Base-by-base conservation (phyloP, 768 basidiomycete genomes). In the Rhodotorula diobovata region DNA sequence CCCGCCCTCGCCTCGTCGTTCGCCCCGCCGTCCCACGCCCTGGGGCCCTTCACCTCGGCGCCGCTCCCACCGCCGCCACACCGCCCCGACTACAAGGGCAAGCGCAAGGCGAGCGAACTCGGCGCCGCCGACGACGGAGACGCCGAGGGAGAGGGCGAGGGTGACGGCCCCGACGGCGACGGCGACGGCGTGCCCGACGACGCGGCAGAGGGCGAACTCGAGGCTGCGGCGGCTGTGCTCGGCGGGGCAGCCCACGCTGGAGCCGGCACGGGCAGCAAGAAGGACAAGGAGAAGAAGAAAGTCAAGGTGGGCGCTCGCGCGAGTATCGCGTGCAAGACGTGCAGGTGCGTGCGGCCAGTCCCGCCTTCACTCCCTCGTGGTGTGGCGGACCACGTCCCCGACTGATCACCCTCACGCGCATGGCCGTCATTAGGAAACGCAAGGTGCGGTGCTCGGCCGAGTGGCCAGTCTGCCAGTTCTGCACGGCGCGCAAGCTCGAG, bases 261-360 rank as follows among this genome's bases (percentile, higher is more conserved):
- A 28, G 37, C 25, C 16, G 37, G 41, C 41, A 43, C 12, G 41
- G 2, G 41, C 3, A 12, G 23, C 63, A 20, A 66, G 32, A 35
- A 46, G 35, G 39, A 43, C 28, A 66, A 45, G 63, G 18, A 63
- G 58, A 65, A 63, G 60, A 72, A 72, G 56, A 73, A 70, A 61
- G 58, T 70, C 66, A 70, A 68, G 56, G 63, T 74, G 46, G 73
- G 69, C 25, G 68, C 73, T 41, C 55, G 73, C 46, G 73, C 68
- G 18, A 61, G 58, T n/a, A 74, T 73, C 57, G 72, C 72, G 21
- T 73, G 72, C 64, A 70, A 55, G 50, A 70, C 72, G n/a, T 73
- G 72, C 64, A 61, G 72, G 72, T 73, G 23, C 48, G 71, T 45
- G 35, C 28, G 18, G 28, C n/a, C 35, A 30, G 14, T 25, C 21